Conservation (phyloP, 108 stramenopile genomes). For the Fistulifera pelliculosa region DNA sequence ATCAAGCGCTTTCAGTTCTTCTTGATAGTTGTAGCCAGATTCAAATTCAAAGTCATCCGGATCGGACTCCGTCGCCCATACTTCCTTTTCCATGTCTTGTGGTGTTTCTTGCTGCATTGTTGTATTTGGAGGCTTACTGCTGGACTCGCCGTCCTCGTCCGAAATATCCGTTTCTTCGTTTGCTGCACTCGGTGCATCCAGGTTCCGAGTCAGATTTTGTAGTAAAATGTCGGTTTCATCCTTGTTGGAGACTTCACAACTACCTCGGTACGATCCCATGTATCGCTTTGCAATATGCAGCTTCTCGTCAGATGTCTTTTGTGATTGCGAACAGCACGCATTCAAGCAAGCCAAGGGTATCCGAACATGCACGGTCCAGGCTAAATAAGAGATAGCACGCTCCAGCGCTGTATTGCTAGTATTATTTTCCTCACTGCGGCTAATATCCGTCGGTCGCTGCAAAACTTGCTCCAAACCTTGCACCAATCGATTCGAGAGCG, state of each 20-base stretch:
- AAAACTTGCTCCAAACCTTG: slow-evolving; percentile 14
- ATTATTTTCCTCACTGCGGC: not conserved
- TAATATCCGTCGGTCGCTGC: not conserved
- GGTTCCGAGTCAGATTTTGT: too few relatives aligned
- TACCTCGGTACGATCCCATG: slow-evolving; percentile 2
- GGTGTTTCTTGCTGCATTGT: not conserved
- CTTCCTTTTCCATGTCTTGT: slow-evolving; percentile 8
- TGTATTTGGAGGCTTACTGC: not conserved
- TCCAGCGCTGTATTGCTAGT: not conserved
- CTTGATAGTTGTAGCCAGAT: slow-evolving; percentile 6
- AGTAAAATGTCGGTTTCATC: not conserved
- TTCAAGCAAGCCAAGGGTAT: not conserved
- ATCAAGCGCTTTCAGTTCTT: slow-evolving; percentile 6
- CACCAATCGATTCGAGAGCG: slow-evolving; percentile 16
- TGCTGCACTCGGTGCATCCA: too few relatives aligned
- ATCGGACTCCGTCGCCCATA: slow-evolving; percentile 27
- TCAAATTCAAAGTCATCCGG: slow-evolving; percentile 23
- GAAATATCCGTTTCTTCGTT: too few relatives aligned
- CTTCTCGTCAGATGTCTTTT: not conserved
- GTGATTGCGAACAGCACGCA: not conserved
- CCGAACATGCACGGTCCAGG: not conserved
- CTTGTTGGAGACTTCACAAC: not conserved
- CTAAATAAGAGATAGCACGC: too few relatives aligned
- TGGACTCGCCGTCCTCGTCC: not conserved
- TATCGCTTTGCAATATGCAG: not conserved